Evolutionary conservation across 805 yeast genomes (phyloP).

Genomic region (Nakazawaea molendinolei): DNA sequence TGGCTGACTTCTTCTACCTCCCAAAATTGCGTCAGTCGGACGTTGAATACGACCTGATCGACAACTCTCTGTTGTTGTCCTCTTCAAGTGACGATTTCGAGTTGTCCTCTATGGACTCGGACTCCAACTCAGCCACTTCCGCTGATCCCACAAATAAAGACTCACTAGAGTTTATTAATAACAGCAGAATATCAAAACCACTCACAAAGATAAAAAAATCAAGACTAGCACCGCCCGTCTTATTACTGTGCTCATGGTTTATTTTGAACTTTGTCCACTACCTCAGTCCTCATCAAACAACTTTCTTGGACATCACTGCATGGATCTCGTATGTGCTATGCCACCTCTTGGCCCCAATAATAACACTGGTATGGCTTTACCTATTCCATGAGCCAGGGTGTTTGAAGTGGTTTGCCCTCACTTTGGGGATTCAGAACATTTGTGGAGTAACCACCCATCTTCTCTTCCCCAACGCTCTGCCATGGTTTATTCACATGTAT

Average conservation of each 20-base stretch:
- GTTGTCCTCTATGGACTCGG: too few relatives aligned
- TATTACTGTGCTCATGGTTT: conserved; percentile 41
- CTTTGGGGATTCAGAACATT: conserved; percentile 55
- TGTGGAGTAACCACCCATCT: conserved; percentile 56
- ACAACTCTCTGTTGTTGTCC: too few relatives aligned
- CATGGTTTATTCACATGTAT: conserved; percentile 61
- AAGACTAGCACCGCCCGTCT: conserved; percentile 27
- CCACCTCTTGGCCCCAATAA: conserved; percentile 54
- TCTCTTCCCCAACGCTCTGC: conserved; percentile 64
- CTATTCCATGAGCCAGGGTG: conserved; percentile 65
- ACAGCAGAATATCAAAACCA: conserved; percentile 1
- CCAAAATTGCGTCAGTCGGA: too few relatives aligned
- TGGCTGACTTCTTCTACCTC: conserved; percentile 9
- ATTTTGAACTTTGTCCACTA: conserved; percentile 41
- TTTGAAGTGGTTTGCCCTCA: conserved; percentile 42
- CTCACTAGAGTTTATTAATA: not conserved
- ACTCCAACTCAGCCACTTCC: not conserved
- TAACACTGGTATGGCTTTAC: conserved; percentile 57
- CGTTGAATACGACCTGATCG: too few relatives aligned
- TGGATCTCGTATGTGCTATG: conserved; percentile 58
- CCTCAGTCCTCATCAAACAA: conserved; percentile 28
- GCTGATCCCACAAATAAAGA: not conserved
- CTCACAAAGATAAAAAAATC: not conserved
- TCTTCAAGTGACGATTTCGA: too few relatives aligned
- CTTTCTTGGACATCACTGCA: conserved; percentile 45